phyloP scores from a whole-genome alignment of 2,329 filamentous ascomycete species.

The Pseudogymnoascus sp. region DNA sequence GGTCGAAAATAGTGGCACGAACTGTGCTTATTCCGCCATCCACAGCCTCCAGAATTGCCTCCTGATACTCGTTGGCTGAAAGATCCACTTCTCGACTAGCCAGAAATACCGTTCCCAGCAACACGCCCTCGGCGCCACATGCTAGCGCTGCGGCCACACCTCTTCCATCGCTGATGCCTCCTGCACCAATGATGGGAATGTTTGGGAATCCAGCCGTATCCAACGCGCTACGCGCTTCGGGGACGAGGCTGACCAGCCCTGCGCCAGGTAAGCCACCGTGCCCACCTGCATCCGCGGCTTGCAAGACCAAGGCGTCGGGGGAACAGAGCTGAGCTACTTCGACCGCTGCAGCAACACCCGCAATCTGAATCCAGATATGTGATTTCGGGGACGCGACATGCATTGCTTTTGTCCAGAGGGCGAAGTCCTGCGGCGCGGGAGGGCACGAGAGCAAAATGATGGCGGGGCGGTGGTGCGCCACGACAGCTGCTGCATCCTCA shows the following conservation, averaged over 20 bases:
- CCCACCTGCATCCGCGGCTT: slow-evolving; percentile 33
- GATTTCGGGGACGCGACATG: slow-evolving; percentile 20
- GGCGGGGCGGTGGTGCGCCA: slow-evolving; percentile 12
- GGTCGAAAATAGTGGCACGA: slow-evolving; percentile 44
- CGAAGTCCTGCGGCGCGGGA: slow-evolving; percentile 20
- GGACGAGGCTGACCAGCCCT: slow-evolving; percentile 30
- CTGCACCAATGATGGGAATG: slow-evolving; percentile 22
- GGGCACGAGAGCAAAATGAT: slow-evolving; percentile 45
- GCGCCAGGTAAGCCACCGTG: slow-evolving; percentile 28
- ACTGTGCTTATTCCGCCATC: slow-evolving; percentile 46
- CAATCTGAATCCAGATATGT: slow-evolving; percentile 32
- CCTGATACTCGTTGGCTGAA: slow-evolving; percentile 37
- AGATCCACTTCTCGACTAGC: slow-evolving; percentile 40
- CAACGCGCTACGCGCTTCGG: slow-evolving; percentile 27
- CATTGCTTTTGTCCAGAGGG: slow-evolving; percentile 26
- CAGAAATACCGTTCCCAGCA: slow-evolving; percentile 46
- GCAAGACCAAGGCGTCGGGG: slow-evolving; percentile 31
- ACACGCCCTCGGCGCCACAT: slow-evolving; percentile 35
- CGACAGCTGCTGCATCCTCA: slow-evolving; percentile 4
- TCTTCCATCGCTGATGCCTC: slow-evolving; percentile 32
- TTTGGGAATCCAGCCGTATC: background rate
- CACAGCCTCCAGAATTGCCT: slow-evolving; percentile 37
- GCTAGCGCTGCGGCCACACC: slow-evolving; percentile 29
- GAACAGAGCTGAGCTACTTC: slow-evolving; percentile 19
- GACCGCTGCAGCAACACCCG: slow-evolving; percentile 24